Percentiles rank a stretch among this genome's conserved stretches.
Conservation (phyloP, 306 rosid species). For the Glycine tomentella region DNA sequence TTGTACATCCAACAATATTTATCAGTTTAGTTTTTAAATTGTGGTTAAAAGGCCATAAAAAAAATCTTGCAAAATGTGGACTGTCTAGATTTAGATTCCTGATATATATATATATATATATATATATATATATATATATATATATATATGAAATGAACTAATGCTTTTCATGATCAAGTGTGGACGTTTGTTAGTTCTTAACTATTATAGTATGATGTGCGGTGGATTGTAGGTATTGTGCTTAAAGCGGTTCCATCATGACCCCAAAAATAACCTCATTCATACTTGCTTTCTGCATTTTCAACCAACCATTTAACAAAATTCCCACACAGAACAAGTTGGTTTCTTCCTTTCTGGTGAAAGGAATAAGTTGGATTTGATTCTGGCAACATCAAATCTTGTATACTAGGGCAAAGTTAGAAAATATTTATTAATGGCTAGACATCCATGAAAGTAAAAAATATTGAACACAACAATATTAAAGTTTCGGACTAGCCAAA, state of each 20-base stretch:
- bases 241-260: conserved; percentile 16
- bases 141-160: too few relatives aligned
- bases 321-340: conserved; percentile 9
- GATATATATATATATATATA: too few relatives aligned
- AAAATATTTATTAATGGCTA: not conserved
- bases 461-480: too few relatives aligned
- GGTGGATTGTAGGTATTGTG: not conserved
- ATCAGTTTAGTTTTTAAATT: not conserved
- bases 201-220: too few relatives aligned
- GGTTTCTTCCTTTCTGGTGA: conserved; percentile 31
- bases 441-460: too few relatives aligned
- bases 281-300: conserved; percentile 17
- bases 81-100: too few relatives aligned
- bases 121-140: too few relatives aligned
- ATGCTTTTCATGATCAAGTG: too few relatives aligned
- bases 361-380: not conserved
- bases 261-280: not conserved
- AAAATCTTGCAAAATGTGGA: not conserved
- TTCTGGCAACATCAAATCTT: not conserved
- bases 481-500: too few relatives aligned
- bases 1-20: not conserved
- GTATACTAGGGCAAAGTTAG: not conserved
- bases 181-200: too few relatives aligned
- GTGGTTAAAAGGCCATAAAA: not conserved
- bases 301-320: conserved; percentile 10